phyloP scores from a whole-genome alignment of 2,329 filamentous ascomycete species.

The Penicillium hordei region DNA sequence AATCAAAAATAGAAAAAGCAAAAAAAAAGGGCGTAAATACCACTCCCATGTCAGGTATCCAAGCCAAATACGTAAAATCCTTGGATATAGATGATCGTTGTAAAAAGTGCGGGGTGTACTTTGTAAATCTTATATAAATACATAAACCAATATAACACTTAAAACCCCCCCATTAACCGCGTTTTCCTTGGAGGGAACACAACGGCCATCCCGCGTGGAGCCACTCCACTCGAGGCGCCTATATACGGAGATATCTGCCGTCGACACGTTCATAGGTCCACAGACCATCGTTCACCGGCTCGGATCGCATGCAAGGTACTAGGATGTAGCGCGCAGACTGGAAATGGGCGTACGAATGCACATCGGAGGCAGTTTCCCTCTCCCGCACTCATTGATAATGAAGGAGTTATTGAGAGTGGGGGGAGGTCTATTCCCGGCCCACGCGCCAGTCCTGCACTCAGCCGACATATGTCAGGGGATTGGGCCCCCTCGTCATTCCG shows the following conservation, averaged over 20 bases:
- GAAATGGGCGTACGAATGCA: conserved; percentile 7
- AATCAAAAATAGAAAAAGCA: not conserved
- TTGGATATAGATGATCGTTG: not conserved
- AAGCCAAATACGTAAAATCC: not conserved
- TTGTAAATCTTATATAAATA: not conserved
- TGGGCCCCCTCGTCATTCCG: conserved; percentile 12
- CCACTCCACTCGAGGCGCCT: not conserved
- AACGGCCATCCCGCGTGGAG: conserved; percentile 17
- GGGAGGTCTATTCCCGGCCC: conserved; percentile 15
- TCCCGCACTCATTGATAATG: not conserved
- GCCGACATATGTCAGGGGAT: conserved; percentile 18
- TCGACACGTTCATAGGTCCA: conserved; percentile 18
- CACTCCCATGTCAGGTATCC: not conserved
- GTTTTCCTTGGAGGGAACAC: not conserved
- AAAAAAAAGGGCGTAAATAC: not conserved
- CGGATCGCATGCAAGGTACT: conserved; percentile 33
- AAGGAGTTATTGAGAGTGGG: not conserved
- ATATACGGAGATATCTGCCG: conserved; percentile 22
- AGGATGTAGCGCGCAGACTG: conserved; percentile 21
- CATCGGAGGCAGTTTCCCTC: conserved; percentile 11
- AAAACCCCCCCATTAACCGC: not conserved
- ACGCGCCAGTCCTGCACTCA: conserved; percentile 17
- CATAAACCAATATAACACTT: not conserved
- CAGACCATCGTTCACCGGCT: conserved; percentile 29
- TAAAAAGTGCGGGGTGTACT: conserved; percentile 8